Evolutionary conservation across 495 filamentous ascomycete genomes (phyloP).

Genomic region (Cercophora sp.): DNA sequence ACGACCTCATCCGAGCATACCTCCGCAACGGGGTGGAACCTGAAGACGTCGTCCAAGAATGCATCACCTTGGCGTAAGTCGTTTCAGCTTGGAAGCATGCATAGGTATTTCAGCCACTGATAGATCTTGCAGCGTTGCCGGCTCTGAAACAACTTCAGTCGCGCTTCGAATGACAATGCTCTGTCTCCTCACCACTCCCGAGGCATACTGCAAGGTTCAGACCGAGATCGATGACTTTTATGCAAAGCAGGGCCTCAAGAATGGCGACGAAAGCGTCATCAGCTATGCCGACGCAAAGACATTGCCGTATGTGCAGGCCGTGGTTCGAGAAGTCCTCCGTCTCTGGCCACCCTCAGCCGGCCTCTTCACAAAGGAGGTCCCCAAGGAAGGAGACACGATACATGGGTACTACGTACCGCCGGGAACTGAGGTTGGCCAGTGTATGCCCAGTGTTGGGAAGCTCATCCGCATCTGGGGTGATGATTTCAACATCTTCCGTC

Average conservation of each 20-base stretch:
- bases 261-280: conserved; percentile 16
- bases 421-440: conserved; percentile 48
- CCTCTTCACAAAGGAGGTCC: conserved; percentile 40
- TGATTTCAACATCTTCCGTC: conserved; percentile 42
- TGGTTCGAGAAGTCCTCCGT: conserved; percentile 47
- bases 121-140: conserved; percentile 55
- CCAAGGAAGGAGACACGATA: conserved; percentile 48
- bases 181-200: conserved; percentile 45
- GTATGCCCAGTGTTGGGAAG: conserved; percentile 26
- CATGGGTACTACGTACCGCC: conserved; percentile 45
- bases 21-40: conserved; percentile 5
- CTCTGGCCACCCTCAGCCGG: conserved; percentile 34
- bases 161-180: conserved; percentile 52
- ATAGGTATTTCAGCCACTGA: too few relatives aligned
- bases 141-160: conserved; percentile 60
- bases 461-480: conserved; percentile 27
- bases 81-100: too few relatives aligned
- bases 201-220: conserved; percentile 50
- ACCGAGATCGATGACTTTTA: conserved; percentile 47
- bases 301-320: conserved; percentile 61
- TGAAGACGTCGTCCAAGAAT: conserved; percentile 10
- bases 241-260: neutral
- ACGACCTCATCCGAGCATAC: conserved; percentile 6
- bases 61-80: conserved; percentile 8
- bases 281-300: conserved; percentile 63